Base-by-base conservation (phyloP, 2,329 filamentous ascomycete genomes). In the Xylaria sp. region DNA sequence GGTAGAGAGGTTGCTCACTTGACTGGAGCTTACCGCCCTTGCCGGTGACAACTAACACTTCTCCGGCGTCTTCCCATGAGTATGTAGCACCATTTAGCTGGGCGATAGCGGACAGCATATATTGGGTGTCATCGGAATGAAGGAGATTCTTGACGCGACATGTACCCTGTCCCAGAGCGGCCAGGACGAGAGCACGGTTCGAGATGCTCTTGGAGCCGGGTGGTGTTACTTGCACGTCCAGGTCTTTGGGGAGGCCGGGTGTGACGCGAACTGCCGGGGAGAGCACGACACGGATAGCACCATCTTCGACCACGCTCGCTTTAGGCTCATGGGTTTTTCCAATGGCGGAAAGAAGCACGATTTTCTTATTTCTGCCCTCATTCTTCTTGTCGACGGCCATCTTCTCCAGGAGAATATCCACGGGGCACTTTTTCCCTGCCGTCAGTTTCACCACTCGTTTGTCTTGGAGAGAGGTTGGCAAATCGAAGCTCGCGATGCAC, bases 361-460 rank as follows among this genome's bases (percentile, higher is more conserved):
- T 92, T 82, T 97, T 98, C 85, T 99, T 99, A 80, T 95, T 94
- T 67, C 88, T 88, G 1, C 96, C 96, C 52, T 97, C 92, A 72
- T 99, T 99, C 85, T 99, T 99, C 87, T 99, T 99, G 82, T 99
- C 96, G 9, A 99, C 91, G 0, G 92, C 94, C 96, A 99, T 99
- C 78, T 97, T 97, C 72, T 91, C 87, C 65, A 99, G 86, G 60
- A 99, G 81, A 41, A 92, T 87, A 73, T 97, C 93, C 2, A 97
- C 93, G 0, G 92, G 91, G 78, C 96, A 99, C 72, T 89, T 86
- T 81, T 97, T 97, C 61, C 92, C 93, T 1, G 93, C 94, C 4
- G 93, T 94, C 69, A 96, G 83, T 75, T 91, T 93, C 50, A 91
- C 87, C 50, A 99, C 90, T 34, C 90, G 89, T 78, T 94, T 92